phyloP scores from a whole-genome alignment of 495 filamentous ascomycete species.

The Extremus antarcticus region DNA sequence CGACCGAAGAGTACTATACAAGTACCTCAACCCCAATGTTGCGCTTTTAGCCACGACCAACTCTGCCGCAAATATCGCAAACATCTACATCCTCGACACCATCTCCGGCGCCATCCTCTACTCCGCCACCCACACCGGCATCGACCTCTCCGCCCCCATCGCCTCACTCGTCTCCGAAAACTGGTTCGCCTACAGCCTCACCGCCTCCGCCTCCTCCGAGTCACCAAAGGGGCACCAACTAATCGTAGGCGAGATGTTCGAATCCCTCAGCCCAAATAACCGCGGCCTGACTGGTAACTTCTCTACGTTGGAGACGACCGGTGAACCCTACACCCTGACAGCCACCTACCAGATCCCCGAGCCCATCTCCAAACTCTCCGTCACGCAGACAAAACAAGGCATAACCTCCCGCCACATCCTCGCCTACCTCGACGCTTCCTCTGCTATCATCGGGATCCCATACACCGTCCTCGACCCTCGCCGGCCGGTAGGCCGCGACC shows the following conservation, averaged over 20 bases:
- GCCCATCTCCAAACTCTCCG: conserved; percentile 64
- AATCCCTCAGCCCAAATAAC: conserved; percentile 72
- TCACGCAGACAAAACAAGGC: conserved; percentile 84
- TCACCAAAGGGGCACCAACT: conserved; percentile 75
- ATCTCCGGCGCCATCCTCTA: conserved; percentile 72
- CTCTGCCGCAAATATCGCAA: conserved; percentile 43
- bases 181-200: conserved; percentile 86
- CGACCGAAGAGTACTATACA: conserved; percentile 87
- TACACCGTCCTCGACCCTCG: conserved; percentile 69
- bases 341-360: conserved; percentile 70
- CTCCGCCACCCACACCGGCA: conserved; percentile 54
- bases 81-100: conserved; percentile 75
- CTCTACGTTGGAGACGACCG: conserved; percentile 51
- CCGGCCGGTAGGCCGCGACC: conserved; percentile 77
- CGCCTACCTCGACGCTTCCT: conserved; percentile 56
- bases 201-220: conserved; percentile 32
- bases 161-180: conserved; percentile 76
- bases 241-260: conserved; percentile 78
- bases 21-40: conserved; percentile 87
- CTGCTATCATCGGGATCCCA: conserved; percentile 69
- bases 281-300: conserved; percentile 64
- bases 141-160: conserved; percentile 67
- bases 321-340: conserved; percentile 58
- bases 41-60: conserved; percentile 63
- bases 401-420: conserved; percentile 80